Conservation (phyloP, 208 protist species). For the Acanthamoeba polyphaga region DNA sequence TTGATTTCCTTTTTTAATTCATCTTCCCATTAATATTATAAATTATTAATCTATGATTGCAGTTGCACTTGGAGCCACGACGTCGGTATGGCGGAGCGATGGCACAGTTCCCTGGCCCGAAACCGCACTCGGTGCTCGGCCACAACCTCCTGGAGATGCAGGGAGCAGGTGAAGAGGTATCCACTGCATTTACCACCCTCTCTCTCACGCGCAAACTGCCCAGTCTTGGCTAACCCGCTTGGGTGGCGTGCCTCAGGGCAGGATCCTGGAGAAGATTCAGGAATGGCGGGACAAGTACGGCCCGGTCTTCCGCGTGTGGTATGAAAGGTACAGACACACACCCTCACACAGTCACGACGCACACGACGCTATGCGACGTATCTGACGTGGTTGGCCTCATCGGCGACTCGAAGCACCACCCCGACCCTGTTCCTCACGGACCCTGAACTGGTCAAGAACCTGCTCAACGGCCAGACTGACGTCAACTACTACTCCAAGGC, state of each 20-base stretch:
- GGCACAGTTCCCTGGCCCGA: conserved; percentile 18
- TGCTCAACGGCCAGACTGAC: conserved; percentile 9
- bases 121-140: conserved; percentile 5
- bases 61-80: not conserved
- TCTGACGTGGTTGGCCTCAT: not conserved
- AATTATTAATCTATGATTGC: too few relatives aligned
- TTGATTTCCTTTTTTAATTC: too few relatives aligned
- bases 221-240: not conserved
- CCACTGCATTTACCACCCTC: not conserved
- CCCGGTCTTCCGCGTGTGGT: not conserved
- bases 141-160: conserved; percentile 34
- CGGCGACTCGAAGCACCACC: not conserved
- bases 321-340: not conserved
- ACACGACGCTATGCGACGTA: not conserved
- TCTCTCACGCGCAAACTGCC: too few relatives aligned
- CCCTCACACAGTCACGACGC: not conserved
- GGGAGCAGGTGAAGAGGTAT: conserved; percentile 16
- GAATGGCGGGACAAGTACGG: conserved; percentile 4
- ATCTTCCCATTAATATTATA: too few relatives aligned
- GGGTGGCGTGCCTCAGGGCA: not conserved
- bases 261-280: conserved; percentile 7
- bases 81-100: not conserved
- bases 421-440: conserved; percentile 15
- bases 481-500: conserved; percentile 30
- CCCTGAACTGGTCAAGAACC: conserved; percentile 13